Conservation (phyloP, 176 grass and related monocot genomes). For the Bromus sterilis region DNA sequence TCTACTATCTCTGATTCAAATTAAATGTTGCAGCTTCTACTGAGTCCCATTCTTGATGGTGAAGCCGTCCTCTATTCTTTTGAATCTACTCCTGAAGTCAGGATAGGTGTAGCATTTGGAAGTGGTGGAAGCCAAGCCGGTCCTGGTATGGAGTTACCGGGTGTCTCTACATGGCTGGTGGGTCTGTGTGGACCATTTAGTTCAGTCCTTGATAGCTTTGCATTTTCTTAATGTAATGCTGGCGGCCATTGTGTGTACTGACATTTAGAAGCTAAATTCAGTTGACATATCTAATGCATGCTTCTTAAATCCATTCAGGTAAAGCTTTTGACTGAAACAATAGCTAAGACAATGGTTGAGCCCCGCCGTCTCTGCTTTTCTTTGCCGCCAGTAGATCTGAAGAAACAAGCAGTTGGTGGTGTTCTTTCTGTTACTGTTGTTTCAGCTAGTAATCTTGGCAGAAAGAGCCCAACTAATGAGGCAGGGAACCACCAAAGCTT, state of each 20-base stretch:
- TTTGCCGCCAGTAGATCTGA: constrained; percentile 76
- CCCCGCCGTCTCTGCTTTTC: constrained; percentile 79
- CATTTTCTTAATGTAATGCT: neutral
- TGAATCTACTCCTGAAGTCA: constrained; percentile 81
- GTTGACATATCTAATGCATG: constrained; percentile 5
- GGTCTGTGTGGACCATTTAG: constrained; percentile 25
- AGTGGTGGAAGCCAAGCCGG: constrained; percentile 70
- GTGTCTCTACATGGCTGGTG: constrained; percentile 94
- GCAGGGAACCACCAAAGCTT: constrained; percentile 29
- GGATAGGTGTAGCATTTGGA: constrained; percentile 93
- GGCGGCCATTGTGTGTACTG: neutral
- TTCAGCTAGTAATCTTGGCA: constrained; percentile 67
- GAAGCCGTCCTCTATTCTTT: constrained; percentile 97
- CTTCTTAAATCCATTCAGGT: constrained; percentile 45
- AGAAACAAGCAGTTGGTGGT: constrained; percentile 69
- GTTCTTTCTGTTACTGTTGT: constrained; percentile 78
- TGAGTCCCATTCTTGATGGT: constrained; percentile 95
- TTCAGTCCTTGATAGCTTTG: neutral
- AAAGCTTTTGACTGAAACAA: constrained; percentile 87
- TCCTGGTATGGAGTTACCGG: constrained; percentile 86
- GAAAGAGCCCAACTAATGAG: constrained; percentile 26
- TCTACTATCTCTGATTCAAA: constrained; percentile 3
- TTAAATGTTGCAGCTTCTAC: constrained; percentile 55
- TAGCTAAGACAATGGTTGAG: constrained; percentile 83
- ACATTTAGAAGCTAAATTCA: neutral